These are phyloP conservation scores for Aspergillus kassunensis DNA, from an alignment of 495 filamentous ascomycete genomes.

Conservation along the genomic window DNA sequence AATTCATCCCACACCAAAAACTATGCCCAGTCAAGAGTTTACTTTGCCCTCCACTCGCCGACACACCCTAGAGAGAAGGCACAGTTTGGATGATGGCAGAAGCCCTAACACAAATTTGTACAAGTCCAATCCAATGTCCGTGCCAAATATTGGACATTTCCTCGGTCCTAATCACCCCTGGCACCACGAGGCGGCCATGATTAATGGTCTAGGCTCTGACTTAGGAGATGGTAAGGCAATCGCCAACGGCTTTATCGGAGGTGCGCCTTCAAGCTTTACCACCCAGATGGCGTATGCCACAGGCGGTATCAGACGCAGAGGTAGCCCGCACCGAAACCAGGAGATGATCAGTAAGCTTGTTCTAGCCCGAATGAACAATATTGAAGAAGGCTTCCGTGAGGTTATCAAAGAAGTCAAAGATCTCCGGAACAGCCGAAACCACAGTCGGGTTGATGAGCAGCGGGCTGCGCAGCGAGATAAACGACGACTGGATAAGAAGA, in stretches of 20 bases:
- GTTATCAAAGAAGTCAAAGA: constrained; percentile 81
- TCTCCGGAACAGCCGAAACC: constrained; percentile 36
- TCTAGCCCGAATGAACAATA: constrained; percentile 83
- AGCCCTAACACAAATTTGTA: constrained; percentile 49
- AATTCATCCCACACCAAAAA: constrained; percentile 15
- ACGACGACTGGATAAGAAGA: constrained; percentile 29
- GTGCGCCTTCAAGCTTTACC: constrained; percentile 68
- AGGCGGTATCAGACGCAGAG: constrained; percentile 36
- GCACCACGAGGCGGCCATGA: constrained; percentile 50
- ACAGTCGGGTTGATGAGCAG: constrained; percentile 27
- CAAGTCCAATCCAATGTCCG: constrained; percentile 48
- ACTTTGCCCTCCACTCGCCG: constrained; percentile 20
- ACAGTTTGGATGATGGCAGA: constrained; percentile 17
- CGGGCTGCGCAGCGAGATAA: constrained; percentile 24
- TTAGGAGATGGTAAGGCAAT: constrained; percentile 65
- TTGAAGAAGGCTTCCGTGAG: constrained; percentile 81
- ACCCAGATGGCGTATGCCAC: constrained; percentile 75
- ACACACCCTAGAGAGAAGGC: constrained; percentile 25
- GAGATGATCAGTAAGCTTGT: constrained; percentile 76
- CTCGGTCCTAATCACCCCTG: constrained; percentile 28
- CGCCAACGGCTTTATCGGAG: constrained; percentile 46
- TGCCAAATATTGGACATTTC: constrained; percentile 46
- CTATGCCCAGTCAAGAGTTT: constrained; percentile 23
- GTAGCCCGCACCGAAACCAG: constrained; percentile 47
- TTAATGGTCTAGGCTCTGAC: constrained; percentile 68